phyloP scores from a whole-genome alignment of 2,329 filamentous ascomycete genomes.

The Shiraia bambusicola region DNA sequence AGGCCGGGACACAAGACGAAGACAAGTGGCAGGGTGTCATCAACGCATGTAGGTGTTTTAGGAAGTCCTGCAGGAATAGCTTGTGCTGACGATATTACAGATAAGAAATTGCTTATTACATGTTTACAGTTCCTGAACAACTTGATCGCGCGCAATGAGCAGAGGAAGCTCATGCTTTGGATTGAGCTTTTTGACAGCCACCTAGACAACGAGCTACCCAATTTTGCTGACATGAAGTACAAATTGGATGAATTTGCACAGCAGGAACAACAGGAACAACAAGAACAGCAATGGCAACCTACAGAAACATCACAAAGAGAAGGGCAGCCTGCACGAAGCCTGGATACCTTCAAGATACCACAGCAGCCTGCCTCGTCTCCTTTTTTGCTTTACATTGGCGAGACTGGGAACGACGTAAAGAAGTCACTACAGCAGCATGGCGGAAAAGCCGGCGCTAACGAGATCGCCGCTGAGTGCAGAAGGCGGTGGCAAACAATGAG shows the following conservation, averaged over 20 bases:
- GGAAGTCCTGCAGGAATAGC: too few relatives aligned
- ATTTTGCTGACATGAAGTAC: conserved; percentile 42
- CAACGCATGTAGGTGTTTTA: conserved; percentile 51
- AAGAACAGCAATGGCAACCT: conserved; percentile 20
- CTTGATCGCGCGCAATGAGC: conserved; percentile 65
- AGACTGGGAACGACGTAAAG: conserved; percentile 44
- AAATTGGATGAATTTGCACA: conserved; percentile 35
- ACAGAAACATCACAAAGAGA: conserved; percentile 13
- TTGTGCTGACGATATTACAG: too few relatives aligned
- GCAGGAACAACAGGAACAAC: conserved; percentile 20
- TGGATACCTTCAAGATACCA: conserved; percentile 38
- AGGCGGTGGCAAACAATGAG: conserved; percentile 43
- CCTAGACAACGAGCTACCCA: conserved; percentile 42
- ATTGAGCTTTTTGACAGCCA: conserved; percentile 64
- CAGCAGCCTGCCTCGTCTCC: conserved; percentile 45
- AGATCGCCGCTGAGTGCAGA: conserved; percentile 46
- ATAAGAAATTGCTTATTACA: conserved; percentile 66
- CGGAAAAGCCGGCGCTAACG: conserved; percentile 42
- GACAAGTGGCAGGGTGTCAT: conserved; percentile 67
- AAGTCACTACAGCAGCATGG: conserved; percentile 39
- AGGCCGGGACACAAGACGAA: conserved; percentile 62
- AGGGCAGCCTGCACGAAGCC: conserved; percentile 23
- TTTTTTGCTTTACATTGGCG: conserved; percentile 45
- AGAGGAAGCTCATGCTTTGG: conserved; percentile 66
- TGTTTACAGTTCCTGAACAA: conserved; percentile 69